Base-by-base conservation (phyloP, 768 basidiomycete genomes). In the Terana coerulea region DNA sequence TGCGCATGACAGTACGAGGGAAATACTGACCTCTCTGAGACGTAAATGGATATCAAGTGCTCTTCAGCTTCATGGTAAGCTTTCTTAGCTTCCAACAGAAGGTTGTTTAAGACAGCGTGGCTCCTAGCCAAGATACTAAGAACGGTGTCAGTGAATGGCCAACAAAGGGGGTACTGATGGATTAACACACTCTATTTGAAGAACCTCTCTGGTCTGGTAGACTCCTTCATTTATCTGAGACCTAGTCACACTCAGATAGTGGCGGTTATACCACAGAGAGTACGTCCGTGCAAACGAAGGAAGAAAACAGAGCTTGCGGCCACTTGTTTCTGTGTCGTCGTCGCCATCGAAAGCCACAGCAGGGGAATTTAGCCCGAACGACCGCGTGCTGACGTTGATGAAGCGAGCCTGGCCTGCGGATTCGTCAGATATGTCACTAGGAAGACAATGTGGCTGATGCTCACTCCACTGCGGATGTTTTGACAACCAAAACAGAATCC, bases 401-500 rank as follows among this genome's bases (percentile, higher is more conserved):
- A 76, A 73, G 7, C 82, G 76, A 6, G 79, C 75, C 31, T 65
- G 66, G 44, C 64, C 64, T 66, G 53, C 40, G 6, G 30, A 33
- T 29, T 5, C 36, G 15, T 34, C 45, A 46, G 6, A 33, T n/a
- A 21, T 33, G 35, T 29, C 42, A 40, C 0, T 24, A 11, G 28
- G 3, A 15, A 47, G 7, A 30, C 3, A 9, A 9, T 19, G 15
- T 37, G 29, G 21, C 22, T 17, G 4, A 17, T 17, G n/a, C 79
- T 59, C 54, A 77, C 75, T 67, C 82, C 82, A 87, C n/a, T 75
- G 69, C 17, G 80, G 75, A 35, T 81, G 80, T 46, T 74, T 72
- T 3, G 83, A 79, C 0, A 88, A 65, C 86, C 86, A 89, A 34
- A 75, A 66, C 75, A 86, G 76, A 59, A 88, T 73, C 87, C 87